Percentiles rank a stretch among this genome's conserved stretches.
Conservation (phyloP, 352 stramenopile genomes). For the Pythium monospermum region DNA sequence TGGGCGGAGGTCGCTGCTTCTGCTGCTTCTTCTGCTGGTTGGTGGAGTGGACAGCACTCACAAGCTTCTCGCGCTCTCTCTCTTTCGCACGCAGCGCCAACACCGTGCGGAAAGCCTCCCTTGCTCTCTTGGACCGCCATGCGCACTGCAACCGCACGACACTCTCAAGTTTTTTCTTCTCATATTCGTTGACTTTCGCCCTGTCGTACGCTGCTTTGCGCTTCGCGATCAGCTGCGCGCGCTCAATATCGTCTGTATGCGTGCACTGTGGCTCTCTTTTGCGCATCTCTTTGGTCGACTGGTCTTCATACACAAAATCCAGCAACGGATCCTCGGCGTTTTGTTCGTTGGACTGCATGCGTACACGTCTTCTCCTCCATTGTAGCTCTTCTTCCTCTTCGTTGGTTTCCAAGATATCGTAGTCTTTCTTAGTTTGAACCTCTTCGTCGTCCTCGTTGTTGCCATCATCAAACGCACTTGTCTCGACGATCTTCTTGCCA, state of each 20-base stretch:
- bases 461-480: no score
- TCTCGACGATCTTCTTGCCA: conserved; percentile 15
- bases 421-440: conserved; percentile 22
- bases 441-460: background rate
- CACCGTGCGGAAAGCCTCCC: conserved; percentile 50
- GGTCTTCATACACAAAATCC: conserved; percentile 55
- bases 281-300: conserved; percentile 40
- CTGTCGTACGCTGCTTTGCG: conserved; percentile 35
- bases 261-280: conserved; percentile 25
- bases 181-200: conserved; percentile 29
- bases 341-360: conserved; percentile 19
- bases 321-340: conserved; percentile 22
- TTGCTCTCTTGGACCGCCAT: conserved; percentile 62
- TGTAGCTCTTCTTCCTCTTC: background rate
- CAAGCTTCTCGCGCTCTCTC: conserved; percentile 41
- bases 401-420: conserved; percentile 13
- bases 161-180: conserved; percentile 42
- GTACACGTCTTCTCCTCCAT: conserved; percentile 5
- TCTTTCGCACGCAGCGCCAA: conserved; percentile 60
- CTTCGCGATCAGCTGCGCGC: conserved; percentile 31
- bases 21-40: conserved; percentile 20
- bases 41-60: conserved; percentile 20
- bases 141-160: conserved; percentile 71
- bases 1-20: conserved; percentile 7
- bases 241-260: conserved; percentile 23